Percentiles rank a stretch among this genome's conserved stretches.
These are phyloP conservation scores for Cryptococcus floricola DNA, from an alignment of 1,284 basidiomycete genomes.

Conservation along the genomic window DNA sequence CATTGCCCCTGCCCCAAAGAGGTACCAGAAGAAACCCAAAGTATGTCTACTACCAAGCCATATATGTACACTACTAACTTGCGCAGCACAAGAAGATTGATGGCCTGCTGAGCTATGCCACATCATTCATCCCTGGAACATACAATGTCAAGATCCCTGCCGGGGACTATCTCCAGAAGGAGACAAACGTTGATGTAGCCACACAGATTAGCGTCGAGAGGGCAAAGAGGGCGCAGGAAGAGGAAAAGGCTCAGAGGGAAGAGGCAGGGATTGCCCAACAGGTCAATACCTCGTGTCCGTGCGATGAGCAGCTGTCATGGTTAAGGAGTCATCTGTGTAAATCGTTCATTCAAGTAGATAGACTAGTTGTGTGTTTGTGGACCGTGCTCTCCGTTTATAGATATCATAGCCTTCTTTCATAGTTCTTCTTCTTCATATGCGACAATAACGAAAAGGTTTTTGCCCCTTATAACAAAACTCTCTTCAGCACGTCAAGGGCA, in stretches of 20 bases:
- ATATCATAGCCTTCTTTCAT: too few species aligned
- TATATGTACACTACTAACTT: not conserved
- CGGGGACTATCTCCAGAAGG: constrained; percentile 37
- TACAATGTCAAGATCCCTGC: constrained; percentile 45
- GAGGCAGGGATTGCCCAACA: constrained; percentile 15
- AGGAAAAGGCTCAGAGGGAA: constrained; percentile 13
- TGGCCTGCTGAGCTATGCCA: constrained; percentile 31
- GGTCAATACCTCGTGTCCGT: constrained; percentile 11
- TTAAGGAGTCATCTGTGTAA: too few species aligned
- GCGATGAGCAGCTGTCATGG: not conserved
- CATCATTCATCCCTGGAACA: constrained; percentile 38
- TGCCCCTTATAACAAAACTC: too few species aligned
- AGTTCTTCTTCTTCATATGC: too few species aligned
- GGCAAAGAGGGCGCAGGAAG: constrained; percentile 21
- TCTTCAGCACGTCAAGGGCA: too few species aligned
- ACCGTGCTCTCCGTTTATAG: too few species aligned
- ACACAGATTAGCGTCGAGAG: constrained; percentile 32
- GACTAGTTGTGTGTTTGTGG: too few species aligned
- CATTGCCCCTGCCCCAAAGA: not conserved
- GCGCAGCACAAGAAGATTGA: constrained; percentile 19
- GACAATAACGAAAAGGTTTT: too few species aligned
- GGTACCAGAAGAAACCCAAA: not conserved
- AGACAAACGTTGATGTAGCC: constrained; percentile 39
- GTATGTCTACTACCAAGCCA: not conserved
- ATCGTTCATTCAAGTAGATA: too few species aligned